Evolutionary conservation across 2,329 filamentous ascomycete species (phyloP).

Genomic region (Fusarium sp.): DNA sequence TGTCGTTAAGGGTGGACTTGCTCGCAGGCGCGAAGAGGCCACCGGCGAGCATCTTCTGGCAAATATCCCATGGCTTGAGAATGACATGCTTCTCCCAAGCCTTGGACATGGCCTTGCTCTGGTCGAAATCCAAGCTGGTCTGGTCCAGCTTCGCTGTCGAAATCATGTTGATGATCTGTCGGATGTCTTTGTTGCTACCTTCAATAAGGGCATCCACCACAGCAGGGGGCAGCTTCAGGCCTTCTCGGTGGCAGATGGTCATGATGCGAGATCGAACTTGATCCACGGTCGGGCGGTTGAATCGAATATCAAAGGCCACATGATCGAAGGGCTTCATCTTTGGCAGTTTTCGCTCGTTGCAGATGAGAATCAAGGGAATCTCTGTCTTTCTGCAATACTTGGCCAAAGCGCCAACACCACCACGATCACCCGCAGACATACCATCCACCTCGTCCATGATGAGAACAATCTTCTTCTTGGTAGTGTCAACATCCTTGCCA

Average conservation of each 20-base stretch:
- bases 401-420: conserved; percentile 93
- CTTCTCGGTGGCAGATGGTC: conserved; percentile 94
- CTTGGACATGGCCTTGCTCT: conserved; percentile 94
- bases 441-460: conserved; percentile 99
- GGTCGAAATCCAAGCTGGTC: conserved; percentile 81
- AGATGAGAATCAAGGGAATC: conserved; percentile 95
- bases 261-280: conserved; percentile 92
- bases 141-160: conserved; percentile 93
- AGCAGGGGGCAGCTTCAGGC: conserved; percentile 82
- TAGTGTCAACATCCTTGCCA: conserved; percentile 80
- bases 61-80: conserved; percentile 98
- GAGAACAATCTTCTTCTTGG: conserved; percentile 92
- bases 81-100: conserved; percentile 98
- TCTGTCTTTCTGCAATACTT: conserved; percentile 96
- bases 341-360: conserved; percentile 90
- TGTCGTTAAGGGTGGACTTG: conserved; percentile 92
- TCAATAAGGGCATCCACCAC: conserved; percentile 96
- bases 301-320: conserved; percentile 85
- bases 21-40: conserved; percentile 87
- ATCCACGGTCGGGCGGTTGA: conserved; percentile 89
- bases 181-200: conserved; percentile 94
- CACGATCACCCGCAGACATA: conserved; percentile 97
- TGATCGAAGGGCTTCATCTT: conserved; percentile 99
- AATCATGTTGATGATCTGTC: conserved; percentile 99
- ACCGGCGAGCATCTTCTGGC: conserved; percentile 88